Base-by-base conservation (phyloP, 2,329 filamentous ascomycete species). In the Onygenales sp. region DNA sequence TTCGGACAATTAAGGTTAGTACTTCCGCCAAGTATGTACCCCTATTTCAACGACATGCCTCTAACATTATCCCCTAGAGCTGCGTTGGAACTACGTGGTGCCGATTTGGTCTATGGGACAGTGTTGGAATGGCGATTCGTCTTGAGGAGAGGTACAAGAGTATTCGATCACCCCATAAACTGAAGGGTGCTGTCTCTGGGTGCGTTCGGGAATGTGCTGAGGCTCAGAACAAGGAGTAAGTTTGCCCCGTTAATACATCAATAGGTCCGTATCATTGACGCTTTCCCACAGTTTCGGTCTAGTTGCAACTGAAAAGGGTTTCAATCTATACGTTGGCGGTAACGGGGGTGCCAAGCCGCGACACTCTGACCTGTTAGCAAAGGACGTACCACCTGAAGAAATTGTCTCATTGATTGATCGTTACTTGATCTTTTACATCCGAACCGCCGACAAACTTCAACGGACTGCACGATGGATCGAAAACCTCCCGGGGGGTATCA, bases 61-160 rank as follows among this genome's bases (percentile, higher is more conserved):
- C 17, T 31, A 6, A 50, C 36, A n/a, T 17, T 7, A 33, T 27
- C n/a, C n/a, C 14, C 13, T 44, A 72, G 78, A 89, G 86, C 56
- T 95, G 90, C 61, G 90, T 95, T 0, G 90, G 90, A 21, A 90
- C 87, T 0, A 91, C 89, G 1, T 95, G 90, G 90, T 95, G 90
- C 64, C 80, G 90, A 1, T 95, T 85, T 63, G 90, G 90, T 51
- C 85, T 95, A 53, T 88, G 89, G 32, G 90, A 95, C 71, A 90
- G 86, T 67, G 90, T 95, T 0, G 90, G 90, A 9, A 88, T 95
- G 85, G 90, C 90, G 0, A 84, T 95, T 13, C 80, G 89, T 3
- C 72, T 95, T 0, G 90, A 95, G 70, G 87, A 95, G 72, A 82
- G 90, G 45, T 95, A 95, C 72, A 95, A 95, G 78, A 89, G 87